A percentile compares a stretch with the other conserved stretches of the same genome.
Evolutionary conservation across 225 moss, liverwort and hornwort species (phyloP).

Genomic region (Marchantia polymorpha): DNA sequence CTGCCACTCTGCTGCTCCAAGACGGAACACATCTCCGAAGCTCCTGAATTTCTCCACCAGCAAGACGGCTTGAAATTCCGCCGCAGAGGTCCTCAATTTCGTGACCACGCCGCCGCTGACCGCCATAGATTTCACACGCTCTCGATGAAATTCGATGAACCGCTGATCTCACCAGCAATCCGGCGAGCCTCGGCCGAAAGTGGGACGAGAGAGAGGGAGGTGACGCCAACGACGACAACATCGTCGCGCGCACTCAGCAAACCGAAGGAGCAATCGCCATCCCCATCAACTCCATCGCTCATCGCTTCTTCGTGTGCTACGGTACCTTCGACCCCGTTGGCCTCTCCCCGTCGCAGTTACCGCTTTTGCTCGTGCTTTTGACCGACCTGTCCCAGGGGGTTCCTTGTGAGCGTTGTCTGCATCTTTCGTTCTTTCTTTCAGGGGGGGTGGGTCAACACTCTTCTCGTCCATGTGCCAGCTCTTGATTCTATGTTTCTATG

Average conservation of each 20-base stretch:
- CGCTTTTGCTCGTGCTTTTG: too few relatives aligned
- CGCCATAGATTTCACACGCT: background rate
- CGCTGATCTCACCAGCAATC: background rate
- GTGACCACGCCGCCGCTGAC: background rate
- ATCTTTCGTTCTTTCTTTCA: too few relatives aligned
- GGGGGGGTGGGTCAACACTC: too few relatives aligned
- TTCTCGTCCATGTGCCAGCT: too few relatives aligned
- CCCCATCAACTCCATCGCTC: too few relatives aligned
- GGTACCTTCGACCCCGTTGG: too few relatives aligned
- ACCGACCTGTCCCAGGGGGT: too few relatives aligned
- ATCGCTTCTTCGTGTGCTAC: too few relatives aligned
- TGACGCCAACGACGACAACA: constrained; percentile 1
- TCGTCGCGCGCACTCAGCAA: background rate
- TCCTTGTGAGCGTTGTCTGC: too few relatives aligned
- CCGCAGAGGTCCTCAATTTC: background rate
- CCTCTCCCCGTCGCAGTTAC: too few relatives aligned
- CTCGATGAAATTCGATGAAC: background rate
- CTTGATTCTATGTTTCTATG: too few relatives aligned
- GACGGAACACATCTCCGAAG: background rate
- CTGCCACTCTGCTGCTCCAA: background rate
- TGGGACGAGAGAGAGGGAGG: background rate
- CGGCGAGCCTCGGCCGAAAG: constrained; percentile 3
- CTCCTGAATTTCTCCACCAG: background rate
- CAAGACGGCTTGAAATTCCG: background rate
- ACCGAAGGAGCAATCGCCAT: too few relatives aligned